Evolutionary conservation across 2,329 filamentous ascomycete genomes (phyloP), one percentile per base, ranked within the genome.

Genomic region (Claviceps pusilla): DNA sequence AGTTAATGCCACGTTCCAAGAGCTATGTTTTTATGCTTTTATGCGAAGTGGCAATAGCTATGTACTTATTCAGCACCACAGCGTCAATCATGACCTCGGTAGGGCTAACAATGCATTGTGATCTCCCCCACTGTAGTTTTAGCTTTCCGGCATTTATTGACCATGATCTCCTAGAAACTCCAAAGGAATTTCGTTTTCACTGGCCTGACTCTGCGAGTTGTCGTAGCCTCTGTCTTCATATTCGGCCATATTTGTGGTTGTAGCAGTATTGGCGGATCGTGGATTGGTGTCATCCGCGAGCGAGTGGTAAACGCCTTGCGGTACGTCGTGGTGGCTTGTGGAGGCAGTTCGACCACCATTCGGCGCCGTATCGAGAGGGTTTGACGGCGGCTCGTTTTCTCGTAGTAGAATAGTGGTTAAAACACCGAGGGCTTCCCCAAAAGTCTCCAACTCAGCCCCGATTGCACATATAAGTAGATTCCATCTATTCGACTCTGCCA

Each of bases 381-480:
- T 43, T 14, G 39, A 29, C n/a, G 47, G 4, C 7, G 2, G 6
- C 41, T 52, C 37, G 7, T 41, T 16, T 49, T 29, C 9, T 16
- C 31, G 41, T 28, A 50, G 29, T 19, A 55, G 28, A 37, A 57
- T 16, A 12, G 33, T 46, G 11, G 3, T 57, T n/a, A 87, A 68
- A 46, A 87, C 71, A 3, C 71, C 66, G 59, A 76, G 75, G 1
- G 82, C 82, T 61, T 83, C 77, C 37, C 70, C 70, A 57, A 87
- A 82, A 2, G 83, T 83, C 56, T 84, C 82, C 1, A 86, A 63
- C 64, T 88, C 87, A 0, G 87, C 86, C 0, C 86, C 84, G 39
- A 91, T 81, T 11, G 85, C 86, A 52, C 80, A 86, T 4, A 89
- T 82, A 19, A 91, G 72, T 16, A 90, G 69, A 55, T 84, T 89